Conservation (phyloP, 345 rosid genomes). For the Hibiscus syriacus region DNA sequence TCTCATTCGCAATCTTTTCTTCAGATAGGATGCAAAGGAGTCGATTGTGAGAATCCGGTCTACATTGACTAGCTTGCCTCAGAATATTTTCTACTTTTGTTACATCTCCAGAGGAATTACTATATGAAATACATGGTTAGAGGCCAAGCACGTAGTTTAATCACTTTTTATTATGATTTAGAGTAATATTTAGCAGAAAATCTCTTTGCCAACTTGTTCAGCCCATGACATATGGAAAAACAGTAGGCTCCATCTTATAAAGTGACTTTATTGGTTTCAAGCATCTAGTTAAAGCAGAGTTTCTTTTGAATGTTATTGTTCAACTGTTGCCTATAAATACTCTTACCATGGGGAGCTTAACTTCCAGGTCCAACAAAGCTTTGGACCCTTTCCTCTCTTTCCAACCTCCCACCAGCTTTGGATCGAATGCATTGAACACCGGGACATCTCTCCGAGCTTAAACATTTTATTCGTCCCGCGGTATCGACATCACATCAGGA, state of each 20-base stretch:
- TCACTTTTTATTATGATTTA: background rate
- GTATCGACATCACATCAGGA: background rate
- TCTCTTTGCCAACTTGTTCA: slow-evolving; percentile 18
- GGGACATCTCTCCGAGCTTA: slow-evolving; percentile 11
- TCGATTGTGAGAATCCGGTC: slow-evolving; percentile 27
- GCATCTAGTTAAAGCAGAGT: slow-evolving; percentile 38
- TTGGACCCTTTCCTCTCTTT: slow-evolving; percentile 17
- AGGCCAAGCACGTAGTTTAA: slow-evolving; percentile 4
- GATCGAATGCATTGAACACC: slow-evolving; percentile 14
- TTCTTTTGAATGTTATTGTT: slow-evolving; percentile 33
- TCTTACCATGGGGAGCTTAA: slow-evolving; percentile 17
- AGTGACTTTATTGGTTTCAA: slow-evolving; percentile 24
- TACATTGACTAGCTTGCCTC: slow-evolving; percentile 21
- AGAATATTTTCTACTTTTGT: slow-evolving; percentile 7
- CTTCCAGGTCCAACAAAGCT: slow-evolving; percentile 25
- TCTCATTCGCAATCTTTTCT: slow-evolving; percentile 18
- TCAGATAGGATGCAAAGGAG: slow-evolving; percentile 27
- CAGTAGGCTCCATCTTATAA: slow-evolving; percentile 26
- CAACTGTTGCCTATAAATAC: slow-evolving; percentile 52
- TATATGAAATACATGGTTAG: slow-evolving; percentile 18
- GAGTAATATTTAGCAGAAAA: background rate
- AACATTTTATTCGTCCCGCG: background rate
- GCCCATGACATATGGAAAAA: slow-evolving; percentile 22
- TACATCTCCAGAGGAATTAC: slow-evolving; percentile 6
- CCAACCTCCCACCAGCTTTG: slow-evolving; percentile 1